Evolutionary conservation across 805 yeast genomes (phyloP).

Genomic region (Saccharomyces mikatae): DNA sequence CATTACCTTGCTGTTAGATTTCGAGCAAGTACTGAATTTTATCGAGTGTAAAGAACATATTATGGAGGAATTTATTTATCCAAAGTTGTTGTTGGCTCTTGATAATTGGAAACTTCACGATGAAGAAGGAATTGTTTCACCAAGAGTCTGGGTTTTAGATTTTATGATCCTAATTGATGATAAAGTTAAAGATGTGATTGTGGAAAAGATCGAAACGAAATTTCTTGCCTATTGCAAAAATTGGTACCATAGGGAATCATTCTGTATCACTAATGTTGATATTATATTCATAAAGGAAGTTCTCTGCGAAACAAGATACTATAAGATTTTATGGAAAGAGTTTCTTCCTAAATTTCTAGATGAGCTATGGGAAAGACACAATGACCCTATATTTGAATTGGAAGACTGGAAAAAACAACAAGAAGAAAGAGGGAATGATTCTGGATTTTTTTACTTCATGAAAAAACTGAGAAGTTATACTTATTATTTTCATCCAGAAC

Average conservation of each 20-base stretch:
- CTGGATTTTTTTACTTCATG: slow-evolving; percentile 11
- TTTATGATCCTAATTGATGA: slow-evolving; percentile 8
- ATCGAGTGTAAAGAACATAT: slow-evolving; percentile 22
- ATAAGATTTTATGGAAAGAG: slow-evolving; percentile 4
- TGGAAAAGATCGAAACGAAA: slow-evolving; percentile 6
- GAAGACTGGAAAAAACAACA: slow-evolving; percentile 8
- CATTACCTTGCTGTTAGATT: slow-evolving; percentile 13
- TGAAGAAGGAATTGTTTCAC: not conserved
- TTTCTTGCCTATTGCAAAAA: slow-evolving; percentile 9
- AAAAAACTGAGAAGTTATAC: slow-evolving; percentile 9
- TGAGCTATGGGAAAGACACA: slow-evolving; percentile 21
- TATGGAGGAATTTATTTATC: slow-evolving; percentile 29
- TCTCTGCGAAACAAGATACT: slow-evolving; percentile 7
- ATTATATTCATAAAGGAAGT: slow-evolving; percentile 10
- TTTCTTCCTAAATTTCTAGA: slow-evolving; percentile 13
- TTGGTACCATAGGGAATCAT: slow-evolving; percentile 16
- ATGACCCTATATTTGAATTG: slow-evolving; percentile 18
- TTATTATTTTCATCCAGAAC: slow-evolving; percentile 7
- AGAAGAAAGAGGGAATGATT: not conserved
- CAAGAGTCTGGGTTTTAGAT: slow-evolving; percentile 17
- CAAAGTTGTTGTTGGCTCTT: slow-evolving; percentile 32
- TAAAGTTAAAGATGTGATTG: slow-evolving; percentile 1
- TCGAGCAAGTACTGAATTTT: slow-evolving; percentile 15
- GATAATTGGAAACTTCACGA: slow-evolving; percentile 29
- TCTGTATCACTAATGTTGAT: slow-evolving; percentile 5